Base-by-base conservation (phyloP, 2,329 filamentous ascomycete genomes). In the Dothidotthia symphoricarpi region DNA sequence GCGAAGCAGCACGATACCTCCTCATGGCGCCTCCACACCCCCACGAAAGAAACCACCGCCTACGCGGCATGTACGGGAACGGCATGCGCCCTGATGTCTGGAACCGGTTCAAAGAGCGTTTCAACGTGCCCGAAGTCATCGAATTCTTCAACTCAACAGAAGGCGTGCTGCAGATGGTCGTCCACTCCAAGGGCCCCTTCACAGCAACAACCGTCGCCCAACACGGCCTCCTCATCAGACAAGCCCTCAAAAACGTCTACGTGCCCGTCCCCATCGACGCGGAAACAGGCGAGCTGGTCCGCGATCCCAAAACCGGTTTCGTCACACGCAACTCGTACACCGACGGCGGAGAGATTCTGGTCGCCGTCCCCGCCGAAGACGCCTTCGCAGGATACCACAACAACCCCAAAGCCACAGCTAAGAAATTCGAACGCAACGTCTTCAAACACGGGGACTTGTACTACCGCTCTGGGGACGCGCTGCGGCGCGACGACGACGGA, bases 131-230 rank as follows among this genome's bases (percentile, higher is more conserved):
- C 6, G 75, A 77, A 27, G 77, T 89, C 2, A 72, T 71, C 39
- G 86, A 89, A 63, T 88, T 90, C 66, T 90, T 88, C 72, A 85
- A 83, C 56, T 84, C 80, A 22, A 86, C 82, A 0, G 86, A 89
- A 64, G 83, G 84, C 24, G 73, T 86, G 29, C 74, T 88, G 47
- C 64, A 65, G 0, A 67, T 88, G 26, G 61, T 79, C 26, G 83
- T 58, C 2, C 52, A 58, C n/a, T 55, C 41, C 16, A 57, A 35
- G 78, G 83, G 13, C 73, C 80, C 32, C 81, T 81, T 64, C 69
- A 77, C 14, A 69, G 47, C 76, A 3, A 73, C 77, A 6, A 72
- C 75, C 19, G 82, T 90, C 1, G 86, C 84, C 0, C 82, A 86
- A 49, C 82, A 88, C 49, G 85, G 86, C 1, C 66, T 76, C 1